A percentile compares a stretch with the other conserved stretches of the same genome.
These are phyloP conservation scores for Barnettozyma pratensis DNA, from an alignment of 805 yeast species.

Conservation along the genomic window DNA sequence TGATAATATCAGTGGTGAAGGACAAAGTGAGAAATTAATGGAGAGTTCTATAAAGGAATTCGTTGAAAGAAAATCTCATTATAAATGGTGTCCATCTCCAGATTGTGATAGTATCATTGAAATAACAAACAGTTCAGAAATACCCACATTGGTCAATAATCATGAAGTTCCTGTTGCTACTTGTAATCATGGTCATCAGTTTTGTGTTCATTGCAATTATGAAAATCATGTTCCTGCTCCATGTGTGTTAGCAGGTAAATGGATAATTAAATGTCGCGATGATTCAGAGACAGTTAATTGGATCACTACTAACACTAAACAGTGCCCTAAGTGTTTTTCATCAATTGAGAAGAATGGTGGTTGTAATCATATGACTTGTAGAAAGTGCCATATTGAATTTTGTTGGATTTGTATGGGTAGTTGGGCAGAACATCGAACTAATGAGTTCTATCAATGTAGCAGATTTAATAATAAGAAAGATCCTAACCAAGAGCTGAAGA, in stretches of 20 bases:
- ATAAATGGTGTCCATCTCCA: conserved; percentile 80
- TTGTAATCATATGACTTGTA: conserved; percentile 93
- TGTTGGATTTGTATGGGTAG: conserved; percentile 88
- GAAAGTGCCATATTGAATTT: conserved; percentile 69
- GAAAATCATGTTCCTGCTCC: conserved; percentile 86
- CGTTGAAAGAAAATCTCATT: conserved; percentile 45
- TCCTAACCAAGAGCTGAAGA: conserved; percentile 26
- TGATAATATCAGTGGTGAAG: conserved; percentile 35
- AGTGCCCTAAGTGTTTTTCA: conserved; percentile 77
- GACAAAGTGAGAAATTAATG: conserved; percentile 27
- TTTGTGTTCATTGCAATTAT: conserved; percentile 71
- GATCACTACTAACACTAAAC: conserved; percentile 79
- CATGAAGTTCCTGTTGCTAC: conserved; percentile 57
- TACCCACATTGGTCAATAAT: conserved; percentile 6
- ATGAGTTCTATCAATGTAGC: conserved; percentile 62
- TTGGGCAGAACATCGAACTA: conserved; percentile 65
- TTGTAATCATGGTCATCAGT: conserved; percentile 62
- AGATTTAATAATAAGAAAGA: conserved; percentile 35
- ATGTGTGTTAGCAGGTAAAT: conserved; percentile 58
- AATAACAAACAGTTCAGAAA: conserved; percentile 10
- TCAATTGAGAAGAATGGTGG: conserved; percentile 93
- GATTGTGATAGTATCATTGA: conserved; percentile 64
- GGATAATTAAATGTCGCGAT: conserved; percentile 78
- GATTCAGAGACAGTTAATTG: conserved; percentile 87
- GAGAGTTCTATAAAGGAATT: conserved; percentile 40